A percentile compares a stretch with the other conserved stretches of the same genome.
These are phyloP conservation scores for Penicillium concentricum DNA, from an alignment of 2,329 filamentous ascomycete genomes.

Conservation along the genomic window DNA sequence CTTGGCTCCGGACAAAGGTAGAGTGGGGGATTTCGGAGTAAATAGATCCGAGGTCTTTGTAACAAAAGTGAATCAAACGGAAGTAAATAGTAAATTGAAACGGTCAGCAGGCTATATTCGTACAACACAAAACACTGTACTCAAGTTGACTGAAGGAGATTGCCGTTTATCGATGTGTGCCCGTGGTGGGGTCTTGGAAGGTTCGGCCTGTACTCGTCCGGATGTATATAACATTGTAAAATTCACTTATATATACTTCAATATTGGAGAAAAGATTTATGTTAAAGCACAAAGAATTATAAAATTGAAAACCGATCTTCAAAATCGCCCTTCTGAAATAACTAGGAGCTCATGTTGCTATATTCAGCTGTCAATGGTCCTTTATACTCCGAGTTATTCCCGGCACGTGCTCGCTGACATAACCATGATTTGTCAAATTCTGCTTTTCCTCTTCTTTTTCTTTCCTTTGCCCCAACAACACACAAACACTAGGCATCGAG, in stretches of 20 bases:
- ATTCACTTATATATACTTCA: background rate
- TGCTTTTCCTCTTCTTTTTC: constrained; percentile 22
- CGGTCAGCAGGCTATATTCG: background rate
- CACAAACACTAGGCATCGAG: constrained; percentile 9
- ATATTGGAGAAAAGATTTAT: background rate
- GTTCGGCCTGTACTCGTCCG: background rate
- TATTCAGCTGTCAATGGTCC: background rate
- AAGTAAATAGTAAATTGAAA: background rate
- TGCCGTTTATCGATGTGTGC: constrained; percentile 3
- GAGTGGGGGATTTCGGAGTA: background rate
- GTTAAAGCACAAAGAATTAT: background rate
- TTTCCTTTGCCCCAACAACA: constrained; percentile 13
- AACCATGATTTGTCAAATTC: constrained; percentile 26
- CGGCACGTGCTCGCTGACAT: constrained; percentile 27
- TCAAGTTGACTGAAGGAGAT: constrained; percentile 1
- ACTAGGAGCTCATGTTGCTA: background rate
- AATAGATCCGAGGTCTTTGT: background rate
- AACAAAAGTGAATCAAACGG: background rate
- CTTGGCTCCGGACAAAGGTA: background rate
- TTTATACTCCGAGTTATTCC: constrained; percentile 11
- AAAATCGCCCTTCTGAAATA: background rate
- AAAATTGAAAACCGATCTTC: no score
- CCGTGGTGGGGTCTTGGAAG: constrained; percentile 4
- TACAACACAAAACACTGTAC: background rate
- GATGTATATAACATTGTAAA: background rate